These are phyloP conservation scores for Metarhizium album DNA, from an alignment of 2,329 filamentous ascomycete species.

Conservation along the genomic window DNA sequence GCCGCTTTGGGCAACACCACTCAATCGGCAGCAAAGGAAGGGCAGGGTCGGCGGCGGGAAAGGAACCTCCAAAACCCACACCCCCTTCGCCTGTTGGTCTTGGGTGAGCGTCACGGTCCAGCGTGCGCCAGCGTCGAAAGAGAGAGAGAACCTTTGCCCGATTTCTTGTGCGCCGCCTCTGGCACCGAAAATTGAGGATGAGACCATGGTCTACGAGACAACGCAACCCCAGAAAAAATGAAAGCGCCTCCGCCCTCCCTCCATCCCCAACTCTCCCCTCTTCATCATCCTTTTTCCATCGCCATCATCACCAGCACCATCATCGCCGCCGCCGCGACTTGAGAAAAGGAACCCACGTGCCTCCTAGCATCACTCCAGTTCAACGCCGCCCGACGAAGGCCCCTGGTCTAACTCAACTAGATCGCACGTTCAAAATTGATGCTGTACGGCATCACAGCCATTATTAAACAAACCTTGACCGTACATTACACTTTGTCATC, in stretches of 20 bases:
- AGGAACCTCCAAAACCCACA: constrained; percentile 8
- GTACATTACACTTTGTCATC: neutral
- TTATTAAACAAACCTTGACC: constrained; percentile 11
- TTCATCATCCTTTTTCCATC: constrained; percentile 15
- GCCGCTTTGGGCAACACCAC: neutral
- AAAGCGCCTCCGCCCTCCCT: constrained; percentile 16
- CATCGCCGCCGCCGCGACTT: constrained; percentile 10
- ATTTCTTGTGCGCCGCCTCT: constrained; percentile 28
- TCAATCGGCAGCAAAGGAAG: neutral
- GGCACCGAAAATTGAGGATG: constrained; percentile 29
- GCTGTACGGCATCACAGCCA: constrained; percentile 11
- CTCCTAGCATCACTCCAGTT: constrained; percentile 8
- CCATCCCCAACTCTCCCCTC: constrained; percentile 5
- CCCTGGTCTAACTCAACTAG: constrained; percentile 16
- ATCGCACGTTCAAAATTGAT: constrained; percentile 11
- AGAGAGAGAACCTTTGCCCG: constrained; percentile 21
- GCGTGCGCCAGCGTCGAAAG: constrained; percentile 11
- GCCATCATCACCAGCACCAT: constrained; percentile 18
- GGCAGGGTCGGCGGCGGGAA: constrained; percentile 2
- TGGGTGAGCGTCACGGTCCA: constrained; percentile 16
- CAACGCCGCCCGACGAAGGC: constrained; percentile 18
- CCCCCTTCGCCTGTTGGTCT: constrained; percentile 11
- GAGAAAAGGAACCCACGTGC: constrained; percentile 2
- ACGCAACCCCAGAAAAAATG: constrained; percentile 20
- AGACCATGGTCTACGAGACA: constrained; percentile 29